Base-by-base conservation (phyloP, 164 flowering plant species). In the Kingdonia uniflora region DNA sequence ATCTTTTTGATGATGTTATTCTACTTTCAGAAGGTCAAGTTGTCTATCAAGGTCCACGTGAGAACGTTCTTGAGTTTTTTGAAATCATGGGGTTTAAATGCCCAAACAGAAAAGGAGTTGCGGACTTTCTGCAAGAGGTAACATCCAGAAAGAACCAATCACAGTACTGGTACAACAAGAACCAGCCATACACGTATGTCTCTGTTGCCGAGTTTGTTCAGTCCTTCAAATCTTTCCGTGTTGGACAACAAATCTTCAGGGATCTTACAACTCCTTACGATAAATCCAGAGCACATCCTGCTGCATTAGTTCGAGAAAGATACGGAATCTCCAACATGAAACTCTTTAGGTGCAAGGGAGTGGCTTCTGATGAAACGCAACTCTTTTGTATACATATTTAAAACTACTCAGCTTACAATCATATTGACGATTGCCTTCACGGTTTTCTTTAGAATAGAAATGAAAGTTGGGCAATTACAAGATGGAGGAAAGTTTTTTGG, bases 61-160 rank as follows among this genome's bases (percentile, higher is more conserved):
- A 70, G 39, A 25, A 67, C 24, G 57, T 75, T 46, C 75, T 79
- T 15, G 77, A 74, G 45, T 79, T 76, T 63, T 79, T 79, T 23
- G 75, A 76, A 49, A 59, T 43, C 53, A 68, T 71, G 61, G 84
- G 81, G 6, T 79, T 79, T 56, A 72, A 45, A 54, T 79, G 84
- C 52, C 84, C 81, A 0, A 74, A 72, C 23, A 76, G 84, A 57
- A 79, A 79, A 65, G 81, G 77, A 26, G 66, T 73, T 37, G 81
- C 81, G n/a, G 84, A 79, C 59, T 79, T 79, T 55, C 57, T 79
- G 25, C 84, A 79, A 62, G 87, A 81, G 54, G 80, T 81, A 19
- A 78, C 85, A 14, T 80, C 85, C 1, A 72, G 66, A 56, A 77
- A 77, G 51, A 80, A 80, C 49, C 86, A 80, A 64, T 72, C 67